Conservation (phyloP, 805 yeast genomes). For the Tetrapisispora taiwanensis region DNA sequence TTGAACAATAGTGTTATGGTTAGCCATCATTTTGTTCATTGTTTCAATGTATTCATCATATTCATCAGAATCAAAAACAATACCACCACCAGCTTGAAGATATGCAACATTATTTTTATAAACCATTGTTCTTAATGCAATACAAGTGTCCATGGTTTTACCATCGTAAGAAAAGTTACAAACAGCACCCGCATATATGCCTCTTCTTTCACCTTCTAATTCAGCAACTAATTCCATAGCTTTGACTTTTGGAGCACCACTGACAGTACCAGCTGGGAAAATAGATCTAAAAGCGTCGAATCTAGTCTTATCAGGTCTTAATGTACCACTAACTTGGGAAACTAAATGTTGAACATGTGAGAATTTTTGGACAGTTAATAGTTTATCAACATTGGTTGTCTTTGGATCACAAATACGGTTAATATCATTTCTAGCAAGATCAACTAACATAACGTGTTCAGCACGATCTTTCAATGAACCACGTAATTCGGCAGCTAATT, state of each 20-base stretch:
- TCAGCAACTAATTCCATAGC: slow-evolving; percentile 94
- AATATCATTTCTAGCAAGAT: slow-evolving; percentile 91
- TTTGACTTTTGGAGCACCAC: slow-evolving; percentile 95
- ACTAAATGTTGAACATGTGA: slow-evolving; percentile 96
- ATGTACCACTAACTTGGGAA: slow-evolving; percentile 85
- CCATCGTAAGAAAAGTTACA: slow-evolving; percentile 97
- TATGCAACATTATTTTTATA: slow-evolving; percentile 83
- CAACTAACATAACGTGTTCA: slow-evolving; percentile 98
- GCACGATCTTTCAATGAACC: slow-evolving; percentile 85
- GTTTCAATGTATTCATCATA: slow-evolving; percentile 93
- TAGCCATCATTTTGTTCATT: slow-evolving; percentile 93
- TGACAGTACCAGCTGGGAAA: slow-evolving; percentile 98
- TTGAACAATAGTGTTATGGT: slow-evolving; percentile 79
- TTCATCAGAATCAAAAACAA: slow-evolving; percentile 90
- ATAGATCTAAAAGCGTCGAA: slow-evolving; percentile 96
- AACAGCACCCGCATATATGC: slow-evolving; percentile 97
- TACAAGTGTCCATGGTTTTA: slow-evolving; percentile 93
- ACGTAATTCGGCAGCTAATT: slow-evolving; percentile 61
- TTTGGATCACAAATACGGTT: slow-evolving; percentile 88
- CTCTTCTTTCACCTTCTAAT: slow-evolving; percentile 84
- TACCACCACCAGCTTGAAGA: slow-evolving; percentile 98
- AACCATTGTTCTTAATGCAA: slow-evolving; percentile 95
- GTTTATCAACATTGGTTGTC: slow-evolving; percentile 76
- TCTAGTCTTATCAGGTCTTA: slow-evolving; percentile 73
- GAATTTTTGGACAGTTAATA: slow-evolving; percentile 83